Conservation (phyloP, 345 rosid species). For the Psidium guajava region DNA sequence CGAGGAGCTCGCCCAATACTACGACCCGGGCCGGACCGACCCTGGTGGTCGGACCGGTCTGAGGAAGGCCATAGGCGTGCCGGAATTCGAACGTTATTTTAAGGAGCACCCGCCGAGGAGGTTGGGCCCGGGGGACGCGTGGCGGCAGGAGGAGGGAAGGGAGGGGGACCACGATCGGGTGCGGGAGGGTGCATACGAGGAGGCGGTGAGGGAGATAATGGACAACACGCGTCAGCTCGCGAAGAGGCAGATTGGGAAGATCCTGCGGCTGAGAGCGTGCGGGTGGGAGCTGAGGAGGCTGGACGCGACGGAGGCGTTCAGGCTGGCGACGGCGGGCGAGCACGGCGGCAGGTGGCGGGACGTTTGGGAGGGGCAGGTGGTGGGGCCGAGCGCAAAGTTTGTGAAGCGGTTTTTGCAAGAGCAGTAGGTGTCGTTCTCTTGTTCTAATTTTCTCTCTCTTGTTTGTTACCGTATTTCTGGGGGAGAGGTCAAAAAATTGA, state of each 20-base stretch:
- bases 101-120: constrained; percentile 26
- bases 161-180: neutral
- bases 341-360: constrained; percentile 29
- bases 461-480: neutral
- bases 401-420: constrained; percentile 60
- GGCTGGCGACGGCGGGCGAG: constrained; percentile 12
- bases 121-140: neutral
- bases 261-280: constrained; percentile 28
- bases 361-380: constrained; percentile 53
- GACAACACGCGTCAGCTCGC: constrained; percentile 75
- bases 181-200: constrained; percentile 39
- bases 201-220: constrained; percentile 62
- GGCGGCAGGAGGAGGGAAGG: neutral
- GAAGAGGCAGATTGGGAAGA: constrained; percentile 63
- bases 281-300: constrained; percentile 72
- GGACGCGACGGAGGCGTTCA: constrained; percentile 65
- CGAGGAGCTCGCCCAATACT: constrained; percentile 47
- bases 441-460: constrained; percentile 13
- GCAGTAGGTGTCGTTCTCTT: constrained; percentile 24
- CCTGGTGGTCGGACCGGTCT: constrained; percentile 26
- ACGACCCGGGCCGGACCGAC: constrained; percentile 18
- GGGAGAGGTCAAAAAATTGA: no score
- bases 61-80: constrained; percentile 81
- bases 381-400: constrained; percentile 58
- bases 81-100: constrained; percentile 67